Conservation (phyloP, 352 stramenopile genomes). For the Phytophthora multivora region DNA sequence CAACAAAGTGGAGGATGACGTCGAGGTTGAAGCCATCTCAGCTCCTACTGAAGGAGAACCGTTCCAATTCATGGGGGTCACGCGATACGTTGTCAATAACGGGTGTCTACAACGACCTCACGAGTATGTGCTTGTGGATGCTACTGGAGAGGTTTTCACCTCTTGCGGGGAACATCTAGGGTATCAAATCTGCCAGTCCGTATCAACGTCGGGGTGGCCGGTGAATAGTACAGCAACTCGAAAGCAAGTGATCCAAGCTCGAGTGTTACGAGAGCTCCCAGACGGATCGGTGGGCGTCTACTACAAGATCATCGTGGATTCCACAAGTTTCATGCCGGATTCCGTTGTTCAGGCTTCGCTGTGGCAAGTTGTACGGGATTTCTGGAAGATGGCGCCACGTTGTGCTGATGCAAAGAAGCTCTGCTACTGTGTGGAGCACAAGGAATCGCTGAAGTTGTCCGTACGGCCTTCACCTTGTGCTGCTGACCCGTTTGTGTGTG, state of each 20-base stretch:
- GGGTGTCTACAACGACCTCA: conserved; percentile 19
- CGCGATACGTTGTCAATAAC: neutral
- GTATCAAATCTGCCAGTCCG: conserved; percentile 21
- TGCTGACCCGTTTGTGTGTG: conserved; percentile 9
- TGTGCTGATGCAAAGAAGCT: conserved; percentile 26
- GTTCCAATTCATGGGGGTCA: conserved; percentile 24
- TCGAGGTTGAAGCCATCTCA: conserved; percentile 11
- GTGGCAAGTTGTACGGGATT: conserved; percentile 7
- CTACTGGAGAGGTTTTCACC: conserved; percentile 15
- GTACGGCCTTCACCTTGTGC: neutral
- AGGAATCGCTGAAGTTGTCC: neutral
- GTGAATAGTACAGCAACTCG: neutral
- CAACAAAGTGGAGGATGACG: conserved; percentile 11
- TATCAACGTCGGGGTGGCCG: conserved; percentile 13
- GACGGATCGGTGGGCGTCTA: conserved; percentile 22
- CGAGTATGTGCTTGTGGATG: conserved; percentile 14
- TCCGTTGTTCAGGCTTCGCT: conserved; percentile 12
- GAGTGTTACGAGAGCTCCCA: conserved; percentile 13
- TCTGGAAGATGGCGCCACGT: conserved; percentile 18
- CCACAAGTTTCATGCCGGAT: conserved; percentile 13
- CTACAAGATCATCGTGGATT: conserved; percentile 27
- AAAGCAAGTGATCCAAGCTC: conserved; percentile 19
- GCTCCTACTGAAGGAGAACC: conserved; percentile 5
- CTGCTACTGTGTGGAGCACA: conserved; percentile 22
- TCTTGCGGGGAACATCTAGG: conserved; percentile 25